phyloP scores from a whole-genome alignment of 495 filamentous ascomycete genomes.

The Hyphodiscus hymeniophilus region DNA sequence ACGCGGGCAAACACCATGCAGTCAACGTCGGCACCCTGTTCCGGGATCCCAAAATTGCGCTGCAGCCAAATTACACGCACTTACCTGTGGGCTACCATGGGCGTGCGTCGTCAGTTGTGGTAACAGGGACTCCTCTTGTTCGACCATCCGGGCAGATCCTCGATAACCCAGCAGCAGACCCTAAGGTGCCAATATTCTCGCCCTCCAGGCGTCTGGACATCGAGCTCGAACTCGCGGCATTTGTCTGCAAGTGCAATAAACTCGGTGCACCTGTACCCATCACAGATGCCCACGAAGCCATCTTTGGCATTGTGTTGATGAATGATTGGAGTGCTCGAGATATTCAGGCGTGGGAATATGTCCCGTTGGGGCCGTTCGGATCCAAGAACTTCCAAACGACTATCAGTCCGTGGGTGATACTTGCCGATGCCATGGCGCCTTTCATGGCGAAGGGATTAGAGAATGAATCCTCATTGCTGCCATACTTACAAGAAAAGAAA shows the following conservation, averaged over 20 bases:
- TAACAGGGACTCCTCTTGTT: constrained; percentile 63
- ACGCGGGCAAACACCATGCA: constrained; percentile 77
- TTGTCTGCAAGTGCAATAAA: constrained; percentile 58
- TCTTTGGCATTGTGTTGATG: constrained; percentile 83
- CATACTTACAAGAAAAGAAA: constrained; percentile 59
- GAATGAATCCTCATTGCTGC: constrained; percentile 41
- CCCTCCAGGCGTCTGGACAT: constrained; percentile 56
- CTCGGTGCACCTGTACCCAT: constrained; percentile 60
- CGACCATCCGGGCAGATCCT: constrained; percentile 65
- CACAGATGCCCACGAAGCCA: constrained; percentile 60
- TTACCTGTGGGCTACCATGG: constrained; percentile 84
- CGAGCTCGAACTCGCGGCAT: constrained; percentile 80
- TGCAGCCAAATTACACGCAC: constrained; percentile 69
- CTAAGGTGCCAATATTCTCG: constrained; percentile 35
- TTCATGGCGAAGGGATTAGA: constrained; percentile 40
- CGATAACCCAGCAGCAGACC: background rate
- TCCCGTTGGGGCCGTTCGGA: constrained; percentile 77
- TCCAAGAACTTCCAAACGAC: constrained; percentile 85
- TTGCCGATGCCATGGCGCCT: constrained; percentile 73
- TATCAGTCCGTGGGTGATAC: constrained; percentile 82
- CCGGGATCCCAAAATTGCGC: constrained; percentile 30
- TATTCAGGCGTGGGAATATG: constrained; percentile 82
- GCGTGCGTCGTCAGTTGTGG: constrained; percentile 64
- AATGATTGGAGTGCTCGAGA: constrained; percentile 92
- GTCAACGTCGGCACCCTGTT: constrained; percentile 43